A percentile compares a stretch with the other conserved stretches of the same genome.
Conservation (phyloP, 2,329 filamentous ascomycete species). For the Graphium sp. region DNA sequence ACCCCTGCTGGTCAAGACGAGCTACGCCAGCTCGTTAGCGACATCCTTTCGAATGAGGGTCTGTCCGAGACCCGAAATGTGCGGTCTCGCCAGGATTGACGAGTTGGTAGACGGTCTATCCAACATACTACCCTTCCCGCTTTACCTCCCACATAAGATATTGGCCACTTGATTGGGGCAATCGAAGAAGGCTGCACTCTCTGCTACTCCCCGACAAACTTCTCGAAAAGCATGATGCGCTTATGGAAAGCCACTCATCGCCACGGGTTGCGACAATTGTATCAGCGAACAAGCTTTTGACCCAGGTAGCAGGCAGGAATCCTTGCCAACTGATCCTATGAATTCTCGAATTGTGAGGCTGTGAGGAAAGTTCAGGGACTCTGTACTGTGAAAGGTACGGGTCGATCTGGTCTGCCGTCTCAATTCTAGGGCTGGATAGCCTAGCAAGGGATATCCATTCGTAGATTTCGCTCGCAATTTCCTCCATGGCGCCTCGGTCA, state of each 20-base stretch:
- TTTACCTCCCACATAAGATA: conserved; percentile 46
- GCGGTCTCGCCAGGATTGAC: conserved; percentile 35
- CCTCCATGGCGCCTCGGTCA: conserved; percentile 36
- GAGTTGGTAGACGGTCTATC: background rate
- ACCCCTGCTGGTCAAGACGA: conserved; percentile 65
- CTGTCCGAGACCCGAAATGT: conserved; percentile 48
- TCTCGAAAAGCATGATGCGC: conserved; percentile 31
- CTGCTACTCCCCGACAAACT: conserved; percentile 21
- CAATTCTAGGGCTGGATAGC: conserved; percentile 47
- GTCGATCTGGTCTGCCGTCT: conserved; percentile 41
- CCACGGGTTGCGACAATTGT: conserved; percentile 23
- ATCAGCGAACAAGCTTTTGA: conserved; percentile 27
- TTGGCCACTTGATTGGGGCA: conserved; percentile 27
- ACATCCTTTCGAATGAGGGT: conserved; percentile 56
- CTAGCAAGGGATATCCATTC: conserved; percentile 61
- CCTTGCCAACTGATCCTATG: conserved; percentile 43
- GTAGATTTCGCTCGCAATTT: conserved; percentile 45
- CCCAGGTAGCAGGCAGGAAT: conserved; percentile 36
- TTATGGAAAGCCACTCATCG: conserved; percentile 37
- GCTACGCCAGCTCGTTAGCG: conserved; percentile 61
- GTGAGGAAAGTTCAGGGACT: conserved; percentile 22
- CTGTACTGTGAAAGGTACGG: conserved; percentile 52
- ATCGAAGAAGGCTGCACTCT: conserved; percentile 37
- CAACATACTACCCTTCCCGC: conserved; percentile 16
- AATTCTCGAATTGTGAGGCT: conserved; percentile 13